phyloP scores from a whole-genome alignment of 495 filamentous ascomycete genomes.

The Trichoderma erinaceum region DNA sequence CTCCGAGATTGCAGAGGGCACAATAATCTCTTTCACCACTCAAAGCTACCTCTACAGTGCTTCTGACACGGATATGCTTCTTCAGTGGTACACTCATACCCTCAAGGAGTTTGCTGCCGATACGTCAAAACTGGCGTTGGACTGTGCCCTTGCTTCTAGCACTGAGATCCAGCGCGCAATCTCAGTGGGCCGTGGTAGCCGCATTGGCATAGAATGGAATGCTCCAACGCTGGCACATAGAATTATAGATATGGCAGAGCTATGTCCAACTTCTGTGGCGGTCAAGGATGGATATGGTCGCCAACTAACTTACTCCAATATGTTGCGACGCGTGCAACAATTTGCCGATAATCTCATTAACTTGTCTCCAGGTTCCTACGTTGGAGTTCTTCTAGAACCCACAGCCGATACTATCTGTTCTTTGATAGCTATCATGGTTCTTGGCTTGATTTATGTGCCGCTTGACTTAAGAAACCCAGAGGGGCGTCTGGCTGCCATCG shows the following conservation, averaged over 20 bases:
- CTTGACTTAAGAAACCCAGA: constrained; percentile 38
- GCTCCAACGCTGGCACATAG: background rate
- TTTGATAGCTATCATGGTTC: constrained; percentile 45
- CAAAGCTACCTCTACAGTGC: background rate
- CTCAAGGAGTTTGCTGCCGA: background rate
- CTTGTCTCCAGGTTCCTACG: constrained; percentile 16
- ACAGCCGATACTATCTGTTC: constrained; percentile 42
- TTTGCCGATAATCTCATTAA: background rate
- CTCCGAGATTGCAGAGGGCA: background rate
- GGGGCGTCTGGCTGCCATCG: constrained; percentile 21
- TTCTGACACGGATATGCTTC: background rate
- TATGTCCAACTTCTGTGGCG: background rate
- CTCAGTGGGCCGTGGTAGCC: background rate
- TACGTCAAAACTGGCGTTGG: background rate
- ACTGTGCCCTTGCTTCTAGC: background rate
- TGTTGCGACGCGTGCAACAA: background rate
- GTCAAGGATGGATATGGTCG: background rate
- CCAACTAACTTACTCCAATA: background rate
- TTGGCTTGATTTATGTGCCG: constrained; percentile 48
- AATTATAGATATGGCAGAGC: no score
- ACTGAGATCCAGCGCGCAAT: background rate
- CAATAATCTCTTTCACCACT: background rate
- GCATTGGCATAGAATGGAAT: background rate
- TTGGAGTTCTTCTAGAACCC: constrained; percentile 32
- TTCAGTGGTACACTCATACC: background rate